Base-by-base conservation (phyloP, 352 stramenopile genomes). In the Aphanomyces stellatus region DNA sequence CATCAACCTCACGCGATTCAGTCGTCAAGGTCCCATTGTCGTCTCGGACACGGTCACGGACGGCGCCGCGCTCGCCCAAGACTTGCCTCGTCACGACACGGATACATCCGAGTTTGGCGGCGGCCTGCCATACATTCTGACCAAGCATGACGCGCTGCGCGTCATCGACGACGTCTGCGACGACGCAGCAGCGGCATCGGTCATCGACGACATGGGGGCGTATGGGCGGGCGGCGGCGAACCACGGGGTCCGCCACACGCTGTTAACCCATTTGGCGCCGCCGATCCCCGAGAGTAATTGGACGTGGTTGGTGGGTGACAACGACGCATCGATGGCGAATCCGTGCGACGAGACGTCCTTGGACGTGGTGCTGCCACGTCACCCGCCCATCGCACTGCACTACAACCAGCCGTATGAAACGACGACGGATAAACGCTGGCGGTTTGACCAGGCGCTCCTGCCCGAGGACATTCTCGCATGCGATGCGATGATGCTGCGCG, bases 141-240 rank as follows among this genome's bases (percentile, higher is more conserved):
- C 80, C 8, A 72, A 66, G 34, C 60, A 72, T 51, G 77, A 86
- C 49, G 72, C 81, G 62, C 60, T 69, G 33, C 17, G 25, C 19
- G 76, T 83, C 59, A 49, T 86, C 22, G 74, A 85, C 56, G 77
- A 83, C 66, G 85, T 85, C 51, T 41, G 49, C 62, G 35, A 62
- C 28, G 64, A 64, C 53, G 73, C 81, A 0, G 70, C 85, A 4
- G 49, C 37, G 1, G 76, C 71, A 15, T 72, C 75, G 19, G 69
- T 78, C 72, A 85, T 84, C 76, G 72, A 74, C 31, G 79, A 87
- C 62, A 87, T 85, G 79, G 78, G 78, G 42, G 79, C 71, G 22
- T 87, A 81, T 61, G 69, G 72, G 1, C 35, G 81, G 37, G 72
- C 77, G 24, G 77, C 75, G 2, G 79, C 65, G 42, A 81, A 82